A percentile compares a stretch with the other conserved stretches of the same genome.
Conservation (phyloP, 1,284 basidiomycete genomes). For the Grifola frondosa region DNA sequence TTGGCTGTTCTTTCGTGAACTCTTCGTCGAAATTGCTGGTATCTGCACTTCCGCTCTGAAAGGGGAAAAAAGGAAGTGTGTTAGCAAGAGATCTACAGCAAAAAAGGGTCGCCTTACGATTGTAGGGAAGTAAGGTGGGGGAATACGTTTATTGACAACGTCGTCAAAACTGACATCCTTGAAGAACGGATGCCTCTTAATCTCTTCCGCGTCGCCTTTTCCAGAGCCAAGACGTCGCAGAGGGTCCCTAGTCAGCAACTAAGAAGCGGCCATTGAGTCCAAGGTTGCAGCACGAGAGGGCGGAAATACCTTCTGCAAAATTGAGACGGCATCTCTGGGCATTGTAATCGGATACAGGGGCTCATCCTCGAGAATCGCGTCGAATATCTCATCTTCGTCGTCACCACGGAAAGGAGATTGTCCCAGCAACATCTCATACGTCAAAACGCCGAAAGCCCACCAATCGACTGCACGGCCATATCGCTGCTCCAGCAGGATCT, state of each 20-base stretch:
- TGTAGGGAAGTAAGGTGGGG: conserved; percentile 95
- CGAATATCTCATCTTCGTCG: conserved; percentile 99
- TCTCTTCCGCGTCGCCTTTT: conserved; percentile 93
- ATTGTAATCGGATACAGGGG: conserved; percentile 99
- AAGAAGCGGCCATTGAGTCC: conserved; percentile 7
- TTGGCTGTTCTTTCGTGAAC: conserved; percentile 96
- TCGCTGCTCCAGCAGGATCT: conserved; percentile 97
- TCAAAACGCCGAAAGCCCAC: conserved; percentile 99
- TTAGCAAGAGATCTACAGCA: conserved; percentile 12
- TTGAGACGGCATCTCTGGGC: conserved; percentile 96
- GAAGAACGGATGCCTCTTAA: conserved; percentile 98
- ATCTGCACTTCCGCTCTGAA: conserved; percentile 75
- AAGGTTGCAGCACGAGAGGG: background rate
- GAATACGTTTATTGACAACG: conserved; percentile 93
- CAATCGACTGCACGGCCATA: conserved; percentile 99
- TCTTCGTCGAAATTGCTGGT: conserved; percentile 95
- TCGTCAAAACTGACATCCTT: conserved; percentile 97
- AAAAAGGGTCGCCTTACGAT: conserved; percentile 60
- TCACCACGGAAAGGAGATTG: conserved; percentile 99
- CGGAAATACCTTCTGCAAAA: conserved; percentile 79
- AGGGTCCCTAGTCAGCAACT: conserved; percentile 96
- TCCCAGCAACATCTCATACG: conserved; percentile 98
- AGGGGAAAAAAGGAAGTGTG: conserved; percentile 14
- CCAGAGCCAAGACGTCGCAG: conserved; percentile 89
- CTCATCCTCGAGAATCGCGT: conserved; percentile 98